Evolutionary conservation across 2,329 filamentous ascomycete genomes (phyloP), one percentile per base, ranked within the genome.

Genomic region (Phyllosticta citrichinensis): DNA sequence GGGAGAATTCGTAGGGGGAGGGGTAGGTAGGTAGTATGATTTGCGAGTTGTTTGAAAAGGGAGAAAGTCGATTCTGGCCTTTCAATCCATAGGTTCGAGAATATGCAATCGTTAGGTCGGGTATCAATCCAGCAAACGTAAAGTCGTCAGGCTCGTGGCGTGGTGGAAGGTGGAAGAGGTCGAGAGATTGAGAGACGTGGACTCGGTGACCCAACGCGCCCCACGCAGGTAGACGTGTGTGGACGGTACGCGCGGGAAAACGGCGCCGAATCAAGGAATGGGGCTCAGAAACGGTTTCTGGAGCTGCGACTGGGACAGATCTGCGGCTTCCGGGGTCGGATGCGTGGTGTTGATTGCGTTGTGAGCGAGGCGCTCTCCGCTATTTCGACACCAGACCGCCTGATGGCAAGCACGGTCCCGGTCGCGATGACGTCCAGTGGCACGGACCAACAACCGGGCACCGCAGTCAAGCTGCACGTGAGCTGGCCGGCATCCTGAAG

Each of bases 1-100:
- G 86, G 69, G 56, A 61, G 54, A 47, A 47, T n/a, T 47, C n/a
- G 64, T 59, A 52, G 40, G 47, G 55, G 51, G 47, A 56, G 25
- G 53, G 40, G 27, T 30, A 30, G 30, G 47, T 25, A 30, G 24
- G 25, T 35, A 53, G 33, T 52, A 40, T 55, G 54, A 17, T 50
- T 57, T 22, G 27, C 33, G 55, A 57, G 40, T 50, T 47, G 40
- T 52, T 56, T 54, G 19, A 30, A 27, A n/a, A 35, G 52, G 24
- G 20, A 53, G 52, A 20, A 27, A 24, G 52, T 53, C 40, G 40
- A n/a, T 47, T 47, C 40, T 55, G 54, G n/a, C 22, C 35, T 52
- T 22, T 61, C 52, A 61, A 61, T 57, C 55, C 59, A 61, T 61
- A 55, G 50, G 57, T 52, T 55, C 24, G 54, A 51, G 17, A 27